Evolutionary conservation across 495 filamentous ascomycete genomes (phyloP), one percentile per base, ranked within the genome.

Genomic region (Aspergillus saccharolyticus): DNA sequence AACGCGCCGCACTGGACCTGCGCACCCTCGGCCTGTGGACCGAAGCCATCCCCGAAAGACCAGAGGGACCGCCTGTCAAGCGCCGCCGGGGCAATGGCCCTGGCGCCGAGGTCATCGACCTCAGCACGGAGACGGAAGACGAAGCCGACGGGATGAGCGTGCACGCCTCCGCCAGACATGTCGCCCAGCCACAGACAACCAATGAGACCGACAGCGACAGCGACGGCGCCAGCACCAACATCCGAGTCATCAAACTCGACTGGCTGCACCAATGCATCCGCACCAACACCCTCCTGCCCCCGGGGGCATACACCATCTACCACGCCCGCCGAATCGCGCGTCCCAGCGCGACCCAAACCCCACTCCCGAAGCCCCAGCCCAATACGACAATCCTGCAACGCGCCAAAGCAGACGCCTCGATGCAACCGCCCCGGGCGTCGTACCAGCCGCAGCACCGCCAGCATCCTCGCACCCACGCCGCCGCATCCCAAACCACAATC

Each of bases 1-100:
- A 83, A 61, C 83, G 93, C 10, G 90, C 88, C 1, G 77, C 79
- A 12, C 82, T 94, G 55, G 93, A 97, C 72, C 74, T 97, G 42
- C 80, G 90, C 44, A 80, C 81, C 39, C 79, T 78, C 45, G 87
- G 77, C 19, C 44, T 83, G 59, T 87, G 66, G 78, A 87, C 74
- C 18, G 85, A 90, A 63, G 76, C 86, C 16, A 55, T 75, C 42
- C 25, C 44, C 44, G 52, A 54, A 19, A 10, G 1, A 8, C 1
- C 39, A 3, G 25, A 28, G 4, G 25, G 9, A 1, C 52, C 63
- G 1, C 63, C 70, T 9, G 18, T 9, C 1, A 76, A 77, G 55
- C 55, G 68, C 25, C 59, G 63, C 20, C 66, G 65, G 14, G 47
- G 28, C 20, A 44, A 55, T 30, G 30, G 10, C n/a, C 24, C 50